Evolutionary conservation across 106 monocot species (phyloP), one percentile per base, ranked within the genome.

Genomic region (Dendrobium nobile): DNA sequence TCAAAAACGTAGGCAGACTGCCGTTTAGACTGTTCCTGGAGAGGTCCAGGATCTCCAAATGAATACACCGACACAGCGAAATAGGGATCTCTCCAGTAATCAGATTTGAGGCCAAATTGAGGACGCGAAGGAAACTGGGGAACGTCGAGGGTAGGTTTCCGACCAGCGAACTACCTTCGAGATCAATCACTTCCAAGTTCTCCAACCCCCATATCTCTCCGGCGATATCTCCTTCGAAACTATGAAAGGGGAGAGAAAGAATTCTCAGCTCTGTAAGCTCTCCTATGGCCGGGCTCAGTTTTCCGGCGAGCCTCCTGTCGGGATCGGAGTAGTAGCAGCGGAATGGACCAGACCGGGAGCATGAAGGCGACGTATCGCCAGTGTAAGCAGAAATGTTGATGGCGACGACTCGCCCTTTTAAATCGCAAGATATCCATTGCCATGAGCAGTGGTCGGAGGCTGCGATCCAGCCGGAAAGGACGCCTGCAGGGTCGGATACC

Each of bases 11-110:
- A 4, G 91, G 89, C 44, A 93, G 64, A 8, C 82, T 55, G 4
- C 93, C 93, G 27, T 80, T 85, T 33, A 97, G 73, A 47, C 75
- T 26, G 84, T 97, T 94, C 54, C 85, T 78, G 4, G 90, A 92
- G 28, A 97, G 82, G 77, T 94, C 89, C 19, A 97, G 72, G 43
- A 75, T 83, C 77, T 88, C 84, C 75, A 97, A 86, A 56, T 54
- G 75, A 3, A 47, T 68, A 68, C 87, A 89, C 7, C 27, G 54
- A 4, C 86, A 84, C 42, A 97, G 78, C 13, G 90, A 84, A 20
- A 5, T 17, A 10, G 92, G 96, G 54, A 97, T 89, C 84, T 77
- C 78, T n/a, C 93, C 95, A 41, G 15, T 37, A 28, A 95, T 85
- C 54, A 73, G 54, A 70, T 95, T 95, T 19, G 81, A 85, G 13